Conservation (phyloP, 257 asterid species). For the Solanum medicagineum region DNA sequence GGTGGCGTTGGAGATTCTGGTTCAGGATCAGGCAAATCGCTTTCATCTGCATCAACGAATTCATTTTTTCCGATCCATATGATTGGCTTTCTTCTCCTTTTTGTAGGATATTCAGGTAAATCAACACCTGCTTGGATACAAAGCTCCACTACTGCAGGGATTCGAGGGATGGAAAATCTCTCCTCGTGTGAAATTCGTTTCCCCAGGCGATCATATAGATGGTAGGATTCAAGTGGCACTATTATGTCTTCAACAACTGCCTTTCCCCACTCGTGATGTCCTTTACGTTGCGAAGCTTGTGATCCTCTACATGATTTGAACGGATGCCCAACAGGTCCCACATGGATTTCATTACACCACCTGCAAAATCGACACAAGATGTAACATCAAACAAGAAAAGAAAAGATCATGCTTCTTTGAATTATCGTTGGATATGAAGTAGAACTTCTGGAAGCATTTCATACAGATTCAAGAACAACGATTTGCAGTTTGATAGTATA, state of each 20-base stretch:
- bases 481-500: background rate
- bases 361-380: constrained; percentile 23
- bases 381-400: background rate
- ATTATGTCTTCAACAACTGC: constrained; percentile 67
- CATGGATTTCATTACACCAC: constrained; percentile 91
- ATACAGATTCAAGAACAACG: background rate
- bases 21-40: constrained; percentile 74
- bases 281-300: constrained; percentile 50
- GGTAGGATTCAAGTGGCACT: constrained; percentile 62
- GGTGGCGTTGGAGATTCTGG: constrained; percentile 44
- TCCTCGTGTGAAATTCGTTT: constrained; percentile 69
- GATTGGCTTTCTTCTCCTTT: constrained; percentile 86
- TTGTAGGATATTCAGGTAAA: constrained; percentile 69
- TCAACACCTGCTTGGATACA: constrained; percentile 97
- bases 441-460: background rate
- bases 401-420: background rate
- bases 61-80: constrained; percentile 76
- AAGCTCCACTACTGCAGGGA: constrained; percentile 88
- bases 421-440: background rate
- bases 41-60: constrained; percentile 84
- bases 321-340: constrained; percentile 78
- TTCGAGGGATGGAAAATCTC: constrained; percentile 71
- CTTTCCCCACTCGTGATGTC: constrained; percentile 74
- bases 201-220: constrained; percentile 77
- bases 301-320: constrained; percentile 86